Conservation (phyloP, 129 eudicot genomes). For the Oenanthe sinensis region DNA sequence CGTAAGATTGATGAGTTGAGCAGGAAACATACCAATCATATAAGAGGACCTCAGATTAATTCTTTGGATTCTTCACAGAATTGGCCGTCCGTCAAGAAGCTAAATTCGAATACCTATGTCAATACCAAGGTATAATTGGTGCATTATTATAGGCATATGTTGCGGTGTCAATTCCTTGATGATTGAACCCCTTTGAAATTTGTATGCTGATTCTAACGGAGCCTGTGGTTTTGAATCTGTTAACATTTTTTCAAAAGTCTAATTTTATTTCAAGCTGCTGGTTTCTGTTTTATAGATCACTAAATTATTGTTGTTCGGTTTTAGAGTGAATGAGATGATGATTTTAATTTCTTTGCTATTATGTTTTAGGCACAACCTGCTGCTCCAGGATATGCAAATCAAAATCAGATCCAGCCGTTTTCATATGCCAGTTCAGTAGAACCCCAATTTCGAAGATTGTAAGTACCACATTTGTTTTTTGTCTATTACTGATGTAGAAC, state of each 20-base stretch:
- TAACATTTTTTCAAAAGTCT: background rate
- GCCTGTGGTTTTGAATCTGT: background rate
- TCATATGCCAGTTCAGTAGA: slow-evolving; percentile 27
- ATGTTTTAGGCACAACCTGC: slow-evolving; percentile 36
- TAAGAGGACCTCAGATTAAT: slow-evolving; percentile 33
- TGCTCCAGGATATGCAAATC: slow-evolving; percentile 37
- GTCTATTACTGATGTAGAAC: too few species aligned
- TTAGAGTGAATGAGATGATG: background rate
- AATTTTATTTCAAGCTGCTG: background rate
- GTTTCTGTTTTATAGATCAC: background rate
- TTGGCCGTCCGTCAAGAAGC: slow-evolving; percentile 27
- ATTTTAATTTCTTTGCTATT: slow-evolving; percentile 3
- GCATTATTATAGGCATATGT: background rate
- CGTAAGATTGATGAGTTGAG: slow-evolving; percentile 50
- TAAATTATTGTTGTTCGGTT: background rate
- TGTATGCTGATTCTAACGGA: background rate
- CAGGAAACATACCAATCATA: slow-evolving; percentile 43
- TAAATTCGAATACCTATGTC: slow-evolving; percentile 26
- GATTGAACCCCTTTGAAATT: background rate
- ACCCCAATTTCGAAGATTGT: slow-evolving; percentile 55
- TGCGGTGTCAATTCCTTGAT: background rate
- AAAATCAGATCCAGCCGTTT: slow-evolving; percentile 29
- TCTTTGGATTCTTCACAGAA: slow-evolving; percentile 35
- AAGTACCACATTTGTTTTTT: slow-evolving; percentile 25
- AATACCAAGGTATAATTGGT: slow-evolving; percentile 36